Conservation (phyloP, 306 rosid species). For the Benincasa hispida region DNA sequence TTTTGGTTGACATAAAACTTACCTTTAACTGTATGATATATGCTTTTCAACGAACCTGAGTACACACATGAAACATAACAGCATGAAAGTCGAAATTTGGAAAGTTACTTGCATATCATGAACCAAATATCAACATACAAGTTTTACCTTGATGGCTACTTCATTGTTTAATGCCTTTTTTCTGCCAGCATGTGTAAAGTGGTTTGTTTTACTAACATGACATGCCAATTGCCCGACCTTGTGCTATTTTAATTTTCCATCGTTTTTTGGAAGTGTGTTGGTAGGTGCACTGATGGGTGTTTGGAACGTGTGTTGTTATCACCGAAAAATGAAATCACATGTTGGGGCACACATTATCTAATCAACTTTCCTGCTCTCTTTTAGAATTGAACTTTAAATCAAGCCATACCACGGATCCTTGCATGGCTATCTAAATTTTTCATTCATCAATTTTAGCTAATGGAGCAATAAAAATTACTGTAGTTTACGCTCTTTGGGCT, state of each 20-base stretch:
- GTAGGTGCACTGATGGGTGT: neutral
- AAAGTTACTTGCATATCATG: neutral
- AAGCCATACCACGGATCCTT: neutral
- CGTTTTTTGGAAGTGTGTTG: neutral
- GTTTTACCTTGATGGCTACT: neutral
- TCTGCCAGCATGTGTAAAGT: neutral
- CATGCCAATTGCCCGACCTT: neutral
- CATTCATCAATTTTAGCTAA: neutral
- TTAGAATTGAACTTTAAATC: neutral
- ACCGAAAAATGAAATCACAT: neutral
- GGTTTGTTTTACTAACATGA: neutral
- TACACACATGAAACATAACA: neutral
- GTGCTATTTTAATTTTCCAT: neutral
- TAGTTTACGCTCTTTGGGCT: neutral
- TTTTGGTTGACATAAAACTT: neutral
- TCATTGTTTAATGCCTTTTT: neutral
- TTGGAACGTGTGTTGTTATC: neutral
- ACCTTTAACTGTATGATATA: neutral
- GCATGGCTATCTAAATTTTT: neutral
- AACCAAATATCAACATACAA: neutral
- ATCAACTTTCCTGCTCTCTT: neutral
- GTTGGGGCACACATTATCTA: neutral
- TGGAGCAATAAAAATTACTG: neutral
- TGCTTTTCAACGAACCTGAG: neutral
- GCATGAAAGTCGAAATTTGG: neutral